Evolutionary conservation across 2,329 filamentous ascomycete genomes (phyloP), one percentile per base, ranked within the genome.

Genomic region (Fusarium illudens): DNA sequence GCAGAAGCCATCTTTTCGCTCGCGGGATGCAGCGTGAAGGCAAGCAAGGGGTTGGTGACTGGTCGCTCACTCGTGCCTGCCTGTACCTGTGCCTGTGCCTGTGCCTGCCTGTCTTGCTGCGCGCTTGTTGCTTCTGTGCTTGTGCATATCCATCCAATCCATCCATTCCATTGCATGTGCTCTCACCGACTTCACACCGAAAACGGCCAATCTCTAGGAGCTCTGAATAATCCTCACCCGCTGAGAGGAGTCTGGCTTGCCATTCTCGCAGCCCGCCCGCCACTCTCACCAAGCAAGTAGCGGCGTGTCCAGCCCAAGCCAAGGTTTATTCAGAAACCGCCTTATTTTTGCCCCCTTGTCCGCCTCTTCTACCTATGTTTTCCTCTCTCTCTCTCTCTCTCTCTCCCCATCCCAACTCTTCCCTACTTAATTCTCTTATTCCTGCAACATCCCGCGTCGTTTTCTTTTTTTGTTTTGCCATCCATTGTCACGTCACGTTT

Each of bases 151-250:
- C 13, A 55, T 62, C 73, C n/a, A n/a, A n/a, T n/a, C n/a, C n/a
- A 46, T 60, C 36, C 13, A 55, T 62, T 73, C 22, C 5, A n/a
- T 27, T 9, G n/a, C n/a, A 36, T 15, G 15, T 46, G 39, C 22
- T 46, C 39, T 46, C 74, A 76, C 74, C 74, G 74, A 76, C 74
- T 76, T 76, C 74, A 76, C 70, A 74, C 73, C 74, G 74, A 75
- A 76, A 62, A 53, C 55, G 60, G 58, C 55, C 62, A 56, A 53
- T 30, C 30, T 49, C 63, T 68, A 58, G 62, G 54, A 46, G 39
- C 22, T 46, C 12, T 46, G 39, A 46, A 46, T 46, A 46, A 46
- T 46, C 39, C 39, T 46, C 39, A 46, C 39, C 39, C 39, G 39
- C 39, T 46, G 39, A 44, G 39, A 44, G 39, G 39, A 46, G 39